Evolutionary conservation across 345 rosid genomes (phyloP).

Genomic region (Ceriops zippeliana): DNA sequence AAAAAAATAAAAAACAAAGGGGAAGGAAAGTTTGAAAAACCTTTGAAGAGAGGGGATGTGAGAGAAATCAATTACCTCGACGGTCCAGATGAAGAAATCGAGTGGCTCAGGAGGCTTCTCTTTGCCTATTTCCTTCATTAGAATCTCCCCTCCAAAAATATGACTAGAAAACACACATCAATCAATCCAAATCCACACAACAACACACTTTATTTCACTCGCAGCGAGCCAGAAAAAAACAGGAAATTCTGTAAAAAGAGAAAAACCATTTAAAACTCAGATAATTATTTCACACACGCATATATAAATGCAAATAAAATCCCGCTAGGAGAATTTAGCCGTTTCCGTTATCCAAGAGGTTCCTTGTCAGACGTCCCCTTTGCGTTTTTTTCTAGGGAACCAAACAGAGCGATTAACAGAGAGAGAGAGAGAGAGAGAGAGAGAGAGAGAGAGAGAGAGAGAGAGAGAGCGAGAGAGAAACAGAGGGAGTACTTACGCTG

Average conservation of each 20-base stretch:
- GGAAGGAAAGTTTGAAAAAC: not conserved
- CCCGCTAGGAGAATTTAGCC: not conserved
- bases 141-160: too few relatives aligned
- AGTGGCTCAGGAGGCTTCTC: conserved; percentile 87
- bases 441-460: not conserved
- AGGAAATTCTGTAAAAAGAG: too few relatives aligned
- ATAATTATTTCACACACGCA: too few relatives aligned
- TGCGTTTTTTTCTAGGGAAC: conserved; percentile 8
- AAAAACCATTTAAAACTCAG: too few relatives aligned
- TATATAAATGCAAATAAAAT: too few relatives aligned
- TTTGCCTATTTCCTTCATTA: conserved; percentile 51
- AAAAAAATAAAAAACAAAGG: not conserved
- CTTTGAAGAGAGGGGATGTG: too few relatives aligned
- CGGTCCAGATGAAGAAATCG: conserved; percentile 99
- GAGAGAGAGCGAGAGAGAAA: not conserved
- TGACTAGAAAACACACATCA: too few relatives aligned
- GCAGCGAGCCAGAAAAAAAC: too few relatives aligned
- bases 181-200: too few relatives aligned
- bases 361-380: not conserved
- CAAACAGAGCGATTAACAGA: conserved; percentile 9
- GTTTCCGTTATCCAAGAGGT: not conserved
- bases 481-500: too few relatives aligned
- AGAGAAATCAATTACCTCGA: conserved; percentile 51
- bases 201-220: too few relatives aligned
- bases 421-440: not conserved